Conservation (phyloP, 108 stramenopile species). For the Discostella pseudostelligera region DNA sequence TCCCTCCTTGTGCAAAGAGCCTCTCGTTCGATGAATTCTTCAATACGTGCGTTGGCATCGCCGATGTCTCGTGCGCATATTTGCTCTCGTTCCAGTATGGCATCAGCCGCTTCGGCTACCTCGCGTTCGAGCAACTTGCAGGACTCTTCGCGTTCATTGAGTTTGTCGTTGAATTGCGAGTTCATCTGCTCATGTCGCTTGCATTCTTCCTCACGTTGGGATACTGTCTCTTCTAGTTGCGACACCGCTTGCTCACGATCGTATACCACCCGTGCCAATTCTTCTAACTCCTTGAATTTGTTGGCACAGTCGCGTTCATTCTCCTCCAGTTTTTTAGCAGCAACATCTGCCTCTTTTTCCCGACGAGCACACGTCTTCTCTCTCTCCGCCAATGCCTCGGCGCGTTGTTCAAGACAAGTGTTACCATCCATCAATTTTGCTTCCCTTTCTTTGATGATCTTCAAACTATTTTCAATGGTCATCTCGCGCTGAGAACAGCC, state of each 20-base stretch:
- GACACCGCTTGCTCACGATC: background rate
- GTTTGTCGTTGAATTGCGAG: background rate
- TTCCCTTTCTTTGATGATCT: conserved; percentile 16
- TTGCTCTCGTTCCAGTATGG: conserved; percentile 30
- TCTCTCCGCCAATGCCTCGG: conserved; percentile 13
- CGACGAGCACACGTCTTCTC: conserved; percentile 17
- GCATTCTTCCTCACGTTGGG: background rate
- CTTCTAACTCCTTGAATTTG: conserved; percentile 8
- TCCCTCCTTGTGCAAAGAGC: conserved; percentile 13
- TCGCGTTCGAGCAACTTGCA: conserved; percentile 18
- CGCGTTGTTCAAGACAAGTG: conserved; percentile 13
- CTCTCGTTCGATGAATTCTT: conserved; percentile 36
- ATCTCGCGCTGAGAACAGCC: conserved; percentile 29
- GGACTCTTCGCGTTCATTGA: conserved; percentile 3
- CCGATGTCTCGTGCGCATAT: conserved; percentile 34
- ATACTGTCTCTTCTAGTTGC: background rate
- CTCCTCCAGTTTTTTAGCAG: conserved; percentile 2
- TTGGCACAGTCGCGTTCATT: background rate
- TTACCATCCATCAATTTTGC: conserved; percentile 6
- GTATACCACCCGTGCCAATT: background rate
- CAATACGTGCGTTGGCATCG: conserved; percentile 33
- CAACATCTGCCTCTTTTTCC: conserved; percentile 8
- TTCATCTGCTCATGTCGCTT: background rate
- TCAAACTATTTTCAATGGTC: too few species aligned
- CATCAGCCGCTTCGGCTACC: conserved; percentile 21